These are phyloP conservation scores for Senna tora DNA, from an alignment of 306 rosid species.

Conservation along the genomic window DNA sequence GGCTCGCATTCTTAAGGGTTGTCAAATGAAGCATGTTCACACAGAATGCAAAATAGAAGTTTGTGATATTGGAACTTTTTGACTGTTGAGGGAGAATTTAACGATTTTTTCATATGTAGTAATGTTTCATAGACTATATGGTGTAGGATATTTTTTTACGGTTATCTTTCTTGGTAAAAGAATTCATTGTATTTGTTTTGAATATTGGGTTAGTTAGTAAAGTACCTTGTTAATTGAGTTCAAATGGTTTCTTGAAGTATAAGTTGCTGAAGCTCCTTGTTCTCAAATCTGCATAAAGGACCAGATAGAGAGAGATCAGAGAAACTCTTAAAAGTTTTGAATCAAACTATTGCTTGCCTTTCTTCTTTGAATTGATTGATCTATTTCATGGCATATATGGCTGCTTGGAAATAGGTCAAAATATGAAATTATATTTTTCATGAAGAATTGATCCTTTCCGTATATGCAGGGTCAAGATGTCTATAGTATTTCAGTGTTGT, in stretches of 20 bases:
- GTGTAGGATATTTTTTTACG: not conserved
- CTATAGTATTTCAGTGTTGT: slow-evolving; percentile 61
- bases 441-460: slow-evolving; percentile 14
- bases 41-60: not conserved
- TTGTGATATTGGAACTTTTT: slow-evolving; percentile 23
- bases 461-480: slow-evolving; percentile 68
- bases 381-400: slow-evolving; percentile 19
- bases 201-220: not conserved
- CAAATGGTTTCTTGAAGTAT: slow-evolving; percentile 27
- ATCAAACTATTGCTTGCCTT: slow-evolving; percentile 14
- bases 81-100: slow-evolving; percentile 16
- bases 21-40: slow-evolving; percentile 6
- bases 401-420: slow-evolving; percentile 17
- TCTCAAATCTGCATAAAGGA: slow-evolving; percentile 1
- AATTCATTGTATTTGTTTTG: not conserved
- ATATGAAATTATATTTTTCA: not conserved
- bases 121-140: slow-evolving; percentile 3
- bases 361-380: slow-evolving; percentile 32
- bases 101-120: not conserved
- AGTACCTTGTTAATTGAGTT: slow-evolving; percentile 27
- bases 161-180: not conserved
- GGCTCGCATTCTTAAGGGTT: not conserved
- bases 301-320: not conserved
- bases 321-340: slow-evolving; percentile 1
- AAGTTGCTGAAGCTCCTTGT: slow-evolving; percentile 23